Evolutionary conservation across 2,329 filamentous ascomycete genomes (phyloP).

Genomic region (Zymoseptoria brevis): DNA sequence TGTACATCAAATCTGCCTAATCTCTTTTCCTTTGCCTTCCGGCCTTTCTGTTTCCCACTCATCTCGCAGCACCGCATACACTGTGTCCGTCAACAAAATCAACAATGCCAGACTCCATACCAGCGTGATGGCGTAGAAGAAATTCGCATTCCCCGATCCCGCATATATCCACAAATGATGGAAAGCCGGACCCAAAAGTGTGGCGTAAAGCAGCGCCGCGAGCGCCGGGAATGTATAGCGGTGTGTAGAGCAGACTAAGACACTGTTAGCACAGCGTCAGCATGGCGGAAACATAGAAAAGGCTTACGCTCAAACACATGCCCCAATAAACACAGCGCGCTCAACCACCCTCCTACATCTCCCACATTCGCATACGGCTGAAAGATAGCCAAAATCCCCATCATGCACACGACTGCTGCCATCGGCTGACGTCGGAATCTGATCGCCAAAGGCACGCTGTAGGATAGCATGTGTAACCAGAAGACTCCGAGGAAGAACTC

Average conservation of each 20-base stretch:
- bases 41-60: constrained; percentile 91
- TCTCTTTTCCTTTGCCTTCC: constrained; percentile 81
- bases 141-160: constrained; percentile 95
- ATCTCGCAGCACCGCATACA: constrained; percentile 83
- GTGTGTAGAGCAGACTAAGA: constrained; percentile 54
- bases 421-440: constrained; percentile 79
- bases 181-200: constrained; percentile 84
- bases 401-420: constrained; percentile 72
- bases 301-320: constrained; percentile 74
- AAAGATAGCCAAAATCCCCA: constrained; percentile 89
- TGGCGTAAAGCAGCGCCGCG: constrained; percentile 76
- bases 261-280: not conserved
- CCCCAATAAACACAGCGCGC: constrained; percentile 74
- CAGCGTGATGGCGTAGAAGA: constrained; percentile 98
- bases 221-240: constrained; percentile 84
- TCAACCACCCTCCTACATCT: constrained; percentile 79
- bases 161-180: constrained; percentile 98
- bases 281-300: not conserved
- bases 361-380: constrained; percentile 94
- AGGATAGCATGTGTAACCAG: constrained; percentile 88
- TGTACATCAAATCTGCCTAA: constrained; percentile 62
- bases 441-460: constrained; percentile 77
- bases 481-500: constrained; percentile 97
- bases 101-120: constrained; percentile 92
- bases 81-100: constrained; percentile 74